A percentile compares a stretch with the other conserved stretches of the same genome.
These are phyloP conservation scores for Daldinia concentrica DNA, from an alignment of 495 filamentous ascomycete species.

Conservation along the genomic window DNA sequence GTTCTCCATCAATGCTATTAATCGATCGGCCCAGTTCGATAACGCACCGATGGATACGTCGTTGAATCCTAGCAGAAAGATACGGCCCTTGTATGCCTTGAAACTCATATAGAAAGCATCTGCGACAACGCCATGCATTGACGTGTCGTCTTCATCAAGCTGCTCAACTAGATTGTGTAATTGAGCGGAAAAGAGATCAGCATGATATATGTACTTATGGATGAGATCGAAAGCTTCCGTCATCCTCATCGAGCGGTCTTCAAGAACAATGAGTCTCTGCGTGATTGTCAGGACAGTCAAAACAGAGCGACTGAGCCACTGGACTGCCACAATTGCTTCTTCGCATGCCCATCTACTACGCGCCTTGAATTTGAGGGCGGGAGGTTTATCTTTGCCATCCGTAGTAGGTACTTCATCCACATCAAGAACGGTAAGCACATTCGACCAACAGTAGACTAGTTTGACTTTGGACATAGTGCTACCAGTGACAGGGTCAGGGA, in stretches of 20 bases:
- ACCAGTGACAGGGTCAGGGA: slow-evolving; percentile 65
- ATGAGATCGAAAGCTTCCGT: slow-evolving; percentile 95
- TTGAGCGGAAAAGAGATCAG: slow-evolving; percentile 85
- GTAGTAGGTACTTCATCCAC: slow-evolving; percentile 76
- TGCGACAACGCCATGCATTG: slow-evolving; percentile 94
- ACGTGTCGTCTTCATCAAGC: slow-evolving; percentile 83
- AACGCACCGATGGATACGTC: slow-evolving; percentile 88
- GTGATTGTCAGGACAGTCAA: slow-evolving; percentile 91
- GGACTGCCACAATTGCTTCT: slow-evolving; percentile 94
- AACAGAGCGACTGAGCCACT: slow-evolving; percentile 96
- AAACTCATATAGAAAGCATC: slow-evolving; percentile 99
- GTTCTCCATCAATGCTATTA: slow-evolving; percentile 95
- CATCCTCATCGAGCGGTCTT: slow-evolving; percentile 85
- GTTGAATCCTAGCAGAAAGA: slow-evolving; percentile 90
- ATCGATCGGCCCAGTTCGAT: slow-evolving; percentile 97
- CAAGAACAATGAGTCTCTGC: slow-evolving; percentile 89
- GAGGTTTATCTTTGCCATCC: slow-evolving; percentile 73
- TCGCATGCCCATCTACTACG: slow-evolving; percentile 92
- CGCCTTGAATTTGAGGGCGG: slow-evolving; percentile 78
- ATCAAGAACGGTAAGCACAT: slow-evolving; percentile 90
- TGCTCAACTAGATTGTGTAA: slow-evolving; percentile 85
- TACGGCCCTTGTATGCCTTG: slow-evolving; percentile 89
- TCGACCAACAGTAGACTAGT: slow-evolving; percentile 98
- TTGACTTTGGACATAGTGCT: slow-evolving; percentile 75
- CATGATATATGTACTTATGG: slow-evolving; percentile 90